phyloP scores from a whole-genome alignment of 495 filamentous ascomycete species.

The Neohortaea acidophila region DNA sequence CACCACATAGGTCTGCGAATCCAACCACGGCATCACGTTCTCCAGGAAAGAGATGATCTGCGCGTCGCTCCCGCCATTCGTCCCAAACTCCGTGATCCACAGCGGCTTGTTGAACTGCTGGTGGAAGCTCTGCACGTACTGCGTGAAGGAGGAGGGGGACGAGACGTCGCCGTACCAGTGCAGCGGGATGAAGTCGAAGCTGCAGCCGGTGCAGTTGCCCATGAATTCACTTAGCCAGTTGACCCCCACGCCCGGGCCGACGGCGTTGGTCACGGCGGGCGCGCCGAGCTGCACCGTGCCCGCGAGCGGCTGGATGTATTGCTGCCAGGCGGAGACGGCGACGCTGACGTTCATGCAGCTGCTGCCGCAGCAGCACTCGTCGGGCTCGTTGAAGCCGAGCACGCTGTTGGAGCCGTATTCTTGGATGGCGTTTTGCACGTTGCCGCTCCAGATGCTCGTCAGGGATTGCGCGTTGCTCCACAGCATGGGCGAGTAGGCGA shows the following conservation, averaged over 20 bases:
- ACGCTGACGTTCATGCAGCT: neutral
- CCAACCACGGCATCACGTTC: slow-evolving; percentile 1
- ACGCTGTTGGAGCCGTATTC: neutral
- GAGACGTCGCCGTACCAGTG: slow-evolving; percentile 1
- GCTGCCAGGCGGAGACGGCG: neutral
- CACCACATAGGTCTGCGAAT: slow-evolving; percentile 1
- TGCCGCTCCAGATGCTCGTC: slow-evolving; percentile 1
- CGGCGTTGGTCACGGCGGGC: slow-evolving; percentile 2
- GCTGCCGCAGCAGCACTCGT: neutral
- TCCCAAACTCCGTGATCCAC: slow-evolving; percentile 6
- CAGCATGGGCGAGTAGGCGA: neutral
- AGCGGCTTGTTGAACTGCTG: slow-evolving; percentile 8
- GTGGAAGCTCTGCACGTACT: slow-evolving; percentile 10
- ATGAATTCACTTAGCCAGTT: neutral
- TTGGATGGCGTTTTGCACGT: neutral
- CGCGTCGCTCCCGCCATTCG: neutral
- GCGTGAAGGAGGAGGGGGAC: slow-evolving; percentile 1
- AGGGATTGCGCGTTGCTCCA: neutral
- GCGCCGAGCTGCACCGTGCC: neutral
- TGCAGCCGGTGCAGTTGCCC: slow-evolving; percentile 1
- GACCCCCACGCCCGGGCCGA: neutral
- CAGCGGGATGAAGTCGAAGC: neutral
- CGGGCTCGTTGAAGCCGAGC: neutral
- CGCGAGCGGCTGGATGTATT: slow-evolving; percentile 1
- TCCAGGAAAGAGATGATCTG: neutral